phyloP scores from a whole-genome alignment of 805 yeast genomes.

The Nakazawaea siamensis region DNA sequence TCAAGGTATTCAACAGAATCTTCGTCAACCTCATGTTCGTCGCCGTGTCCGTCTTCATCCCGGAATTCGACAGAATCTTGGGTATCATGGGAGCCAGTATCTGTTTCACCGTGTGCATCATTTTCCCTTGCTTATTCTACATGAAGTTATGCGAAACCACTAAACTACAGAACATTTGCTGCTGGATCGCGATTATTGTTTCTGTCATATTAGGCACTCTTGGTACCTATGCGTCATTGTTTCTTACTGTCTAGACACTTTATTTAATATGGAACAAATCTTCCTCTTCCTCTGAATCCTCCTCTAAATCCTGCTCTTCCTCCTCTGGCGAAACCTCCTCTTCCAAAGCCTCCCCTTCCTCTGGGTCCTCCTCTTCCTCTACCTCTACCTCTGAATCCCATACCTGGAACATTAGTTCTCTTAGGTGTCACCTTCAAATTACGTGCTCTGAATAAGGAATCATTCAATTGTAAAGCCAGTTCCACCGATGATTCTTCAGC shows the following conservation, averaged over 20 bases:
- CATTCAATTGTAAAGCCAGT: constrained; percentile 60
- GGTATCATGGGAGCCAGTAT: constrained; percentile 81
- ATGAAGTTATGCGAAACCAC: constrained; percentile 48
- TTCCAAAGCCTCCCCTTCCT: constrained; percentile 15
- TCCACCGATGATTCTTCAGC: constrained; percentile 54
- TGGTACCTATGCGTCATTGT: constrained; percentile 56
- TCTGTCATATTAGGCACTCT: constrained; percentile 42
- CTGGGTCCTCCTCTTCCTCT: constrained; percentile 27
- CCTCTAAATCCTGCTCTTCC: constrained; percentile 17
- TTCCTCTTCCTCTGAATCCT: constrained; percentile 20
- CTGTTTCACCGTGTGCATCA: constrained; percentile 72
- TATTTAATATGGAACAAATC: constrained; percentile 23
- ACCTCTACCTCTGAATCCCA: constrained; percentile 23
- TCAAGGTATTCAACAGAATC: constrained; percentile 17
- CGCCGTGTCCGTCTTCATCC: constrained; percentile 58
- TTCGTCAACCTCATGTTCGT: constrained; percentile 59
- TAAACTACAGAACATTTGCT: constrained; percentile 32
- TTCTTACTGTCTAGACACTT: neutral
- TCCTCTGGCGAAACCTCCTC: constrained; percentile 15
- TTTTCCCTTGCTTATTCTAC: constrained; percentile 74
- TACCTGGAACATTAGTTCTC: constrained; percentile 69
- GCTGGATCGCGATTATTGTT: constrained; percentile 36
- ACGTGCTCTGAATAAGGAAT: constrained; percentile 59
- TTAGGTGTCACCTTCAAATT: constrained; percentile 69
- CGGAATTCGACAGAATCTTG: constrained; percentile 77